phyloP scores from a whole-genome alignment of 352 stramenopile genomes.

The Phytophthora multivora region DNA sequence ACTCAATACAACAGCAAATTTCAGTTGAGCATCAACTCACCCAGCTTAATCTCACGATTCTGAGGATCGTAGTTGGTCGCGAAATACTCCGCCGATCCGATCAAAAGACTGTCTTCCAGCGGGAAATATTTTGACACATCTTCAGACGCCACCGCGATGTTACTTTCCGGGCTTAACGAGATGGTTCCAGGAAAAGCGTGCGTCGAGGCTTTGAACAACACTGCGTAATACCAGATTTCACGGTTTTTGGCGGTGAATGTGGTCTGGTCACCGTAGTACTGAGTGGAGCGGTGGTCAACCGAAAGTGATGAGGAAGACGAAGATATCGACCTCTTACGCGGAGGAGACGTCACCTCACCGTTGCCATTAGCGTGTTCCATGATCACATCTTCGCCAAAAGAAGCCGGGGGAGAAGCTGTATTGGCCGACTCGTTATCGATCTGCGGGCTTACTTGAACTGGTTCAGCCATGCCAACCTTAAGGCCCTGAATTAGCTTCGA shows the following conservation, averaged over 20 bases:
- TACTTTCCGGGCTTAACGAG: conserved; percentile 41
- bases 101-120: conserved; percentile 57
- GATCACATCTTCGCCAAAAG: conserved; percentile 10
- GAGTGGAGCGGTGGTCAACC: conserved; percentile 4
- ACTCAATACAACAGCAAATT: background rate
- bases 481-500: conserved; percentile 59
- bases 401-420: background rate
- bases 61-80: conserved; percentile 43
- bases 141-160: conserved; percentile 42
- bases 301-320: conserved; percentile 20
- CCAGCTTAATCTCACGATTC: conserved; percentile 50
- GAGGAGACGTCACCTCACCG: background rate
- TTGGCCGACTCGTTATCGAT: background rate
- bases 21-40: conserved; percentile 21
- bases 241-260: conserved; percentile 32
- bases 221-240: conserved; percentile 77
- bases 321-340: conserved; percentile 24
- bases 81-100: conserved; percentile 63
- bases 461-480: conserved; percentile 38
- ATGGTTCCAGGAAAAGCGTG: conserved; percentile 56
- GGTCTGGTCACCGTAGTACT: conserved; percentile 39
- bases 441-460: background rate
- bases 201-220: conserved; percentile 67
- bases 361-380: conserved; percentile 8
- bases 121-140: conserved; percentile 69